Evolutionary conservation across 2,329 filamentous ascomycete species (phyloP), one percentile per base, ranked within the genome.

Genomic region (Thermomyces lanuginosus): DNA sequence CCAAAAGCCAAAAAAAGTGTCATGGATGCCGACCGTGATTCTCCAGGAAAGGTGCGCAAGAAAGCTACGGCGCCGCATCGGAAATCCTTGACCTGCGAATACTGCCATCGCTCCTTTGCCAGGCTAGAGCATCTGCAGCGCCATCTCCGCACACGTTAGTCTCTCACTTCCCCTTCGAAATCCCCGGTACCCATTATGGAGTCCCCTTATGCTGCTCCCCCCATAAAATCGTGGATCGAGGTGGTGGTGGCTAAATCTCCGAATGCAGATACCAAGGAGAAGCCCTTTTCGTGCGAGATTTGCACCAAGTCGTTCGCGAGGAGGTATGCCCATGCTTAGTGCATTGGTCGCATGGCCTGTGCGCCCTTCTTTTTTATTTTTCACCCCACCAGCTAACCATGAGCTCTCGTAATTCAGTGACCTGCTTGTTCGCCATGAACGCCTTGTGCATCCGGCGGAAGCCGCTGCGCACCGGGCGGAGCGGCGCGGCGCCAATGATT

Each of bases 101-200:
- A 60, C 36, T 61, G 57, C 43, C 57, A 54, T 38, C 45, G 58
- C 35, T 52, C 56, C 20, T 61, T 61, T 43, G 57, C 56, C 29
- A 54, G 58, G 26, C 41, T 61, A 35, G 58, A 61, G 44, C 58
- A 61, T 48, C 56, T 61, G 42, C 58, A 61, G 51, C 52, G 58
- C 39, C 58, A 61, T 53, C 56, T 61, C 49, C 55, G 58, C 48
- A 61, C 58, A 37, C 58, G 54, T 58, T 53, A 51, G 55, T 52
- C 51, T 45, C 47, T 46, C 47, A 45, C 33, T 31, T 26, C 21
- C 29, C 30, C 30, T 30, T 24, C 11, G 21, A 15, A 24, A 21
- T 21, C 32, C 28, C 21, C 26, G 14, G 15, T 7, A 26, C 17
- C 23, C 17, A 6, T 11, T n/a, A n/a, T n/a, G n/a, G n/a, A n/a